Evolutionary conservation across 2,329 filamentous ascomycete genomes (phyloP).

Genomic region (Claviceps capensis): DNA sequence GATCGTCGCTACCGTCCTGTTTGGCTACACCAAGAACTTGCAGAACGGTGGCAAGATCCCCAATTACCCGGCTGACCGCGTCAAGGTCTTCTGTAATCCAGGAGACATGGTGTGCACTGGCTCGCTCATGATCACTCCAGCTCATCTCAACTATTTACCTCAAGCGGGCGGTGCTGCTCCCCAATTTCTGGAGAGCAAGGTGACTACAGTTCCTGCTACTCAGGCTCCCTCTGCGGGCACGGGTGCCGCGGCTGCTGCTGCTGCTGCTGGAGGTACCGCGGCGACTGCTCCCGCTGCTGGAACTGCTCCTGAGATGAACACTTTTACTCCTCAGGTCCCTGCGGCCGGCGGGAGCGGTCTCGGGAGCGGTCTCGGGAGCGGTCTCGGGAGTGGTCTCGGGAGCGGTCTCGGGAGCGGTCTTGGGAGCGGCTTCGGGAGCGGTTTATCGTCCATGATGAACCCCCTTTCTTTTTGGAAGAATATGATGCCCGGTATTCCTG

Average conservation of each 20-base stretch:
- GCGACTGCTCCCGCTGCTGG: neutral
- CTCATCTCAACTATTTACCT: conserved; percentile 19
- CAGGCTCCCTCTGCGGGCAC: neutral
- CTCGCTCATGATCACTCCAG: conserved; percentile 20
- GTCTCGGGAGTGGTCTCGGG: neutral
- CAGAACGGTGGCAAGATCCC: conserved; percentile 26
- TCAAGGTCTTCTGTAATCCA: conserved; percentile 24
- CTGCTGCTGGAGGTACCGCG: neutral
- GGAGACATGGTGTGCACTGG: conserved; percentile 24
- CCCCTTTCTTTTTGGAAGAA: neutral
- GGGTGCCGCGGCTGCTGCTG: neutral
- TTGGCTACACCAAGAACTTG: conserved; percentile 29
- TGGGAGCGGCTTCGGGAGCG: neutral
- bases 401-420: neutral
- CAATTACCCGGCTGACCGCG: conserved; percentile 20
- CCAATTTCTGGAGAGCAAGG: conserved; percentile 9
- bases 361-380: too few relatives aligned
- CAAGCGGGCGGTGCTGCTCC: conserved; percentile 12
- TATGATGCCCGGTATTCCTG: neutral
- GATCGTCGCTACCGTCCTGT: conserved; percentile 23
- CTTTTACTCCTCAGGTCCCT: neutral
- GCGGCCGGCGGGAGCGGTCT: neutral
- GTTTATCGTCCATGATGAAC: neutral
- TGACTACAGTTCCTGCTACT: neutral
- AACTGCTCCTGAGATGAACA: neutral